Evolutionary conservation across 208 protist species (phyloP).

Genomic region (Leishmania braziliensis): DNA sequence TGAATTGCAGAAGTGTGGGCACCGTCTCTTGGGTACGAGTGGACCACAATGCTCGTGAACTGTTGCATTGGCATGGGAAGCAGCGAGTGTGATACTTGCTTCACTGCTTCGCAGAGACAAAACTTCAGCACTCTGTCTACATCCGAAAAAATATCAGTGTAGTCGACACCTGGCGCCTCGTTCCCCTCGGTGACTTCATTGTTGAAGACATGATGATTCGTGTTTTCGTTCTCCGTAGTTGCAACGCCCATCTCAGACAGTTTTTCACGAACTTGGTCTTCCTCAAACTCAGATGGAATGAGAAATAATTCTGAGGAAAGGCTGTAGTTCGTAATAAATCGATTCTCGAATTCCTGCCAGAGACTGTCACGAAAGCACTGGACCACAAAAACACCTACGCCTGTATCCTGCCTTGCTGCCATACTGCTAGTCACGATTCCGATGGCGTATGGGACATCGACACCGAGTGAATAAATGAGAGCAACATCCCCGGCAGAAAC

Average conservation of each 20-base stretch:
- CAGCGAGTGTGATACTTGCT: constrained; percentile 30
- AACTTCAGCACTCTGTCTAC: constrained; percentile 58
- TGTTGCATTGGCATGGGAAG: constrained; percentile 66
- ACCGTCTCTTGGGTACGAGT: constrained; percentile 49
- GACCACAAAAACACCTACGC: constrained; percentile 64
- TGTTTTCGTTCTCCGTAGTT: not conserved
- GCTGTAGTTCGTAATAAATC: constrained; percentile 30
- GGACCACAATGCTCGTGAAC: constrained; percentile 57
- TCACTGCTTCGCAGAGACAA: constrained; percentile 60
- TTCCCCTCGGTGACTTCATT: not conserved
- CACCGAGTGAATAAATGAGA: constrained; percentile 46
- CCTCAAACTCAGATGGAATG: constrained; percentile 31
- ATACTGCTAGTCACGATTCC: constrained; percentile 60
- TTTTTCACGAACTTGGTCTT: constrained; percentile 24
- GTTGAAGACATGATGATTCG: not conserved
- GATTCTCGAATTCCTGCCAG: constrained; percentile 61
- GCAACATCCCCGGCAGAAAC: constrained; percentile 23
- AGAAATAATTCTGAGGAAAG: constrained; percentile 15
- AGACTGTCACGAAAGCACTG: constrained; percentile 65
- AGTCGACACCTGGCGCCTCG: not conserved
- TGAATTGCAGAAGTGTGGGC: constrained; percentile 37
- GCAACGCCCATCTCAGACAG: not conserved
- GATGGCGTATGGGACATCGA: constrained; percentile 57
- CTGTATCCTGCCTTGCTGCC: constrained; percentile 14
- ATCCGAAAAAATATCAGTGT: constrained; percentile 26